These are phyloP conservation scores for Puccinia coronata DNA, from an alignment of 1,284 basidiomycete genomes.

Conservation along the genomic window DNA sequence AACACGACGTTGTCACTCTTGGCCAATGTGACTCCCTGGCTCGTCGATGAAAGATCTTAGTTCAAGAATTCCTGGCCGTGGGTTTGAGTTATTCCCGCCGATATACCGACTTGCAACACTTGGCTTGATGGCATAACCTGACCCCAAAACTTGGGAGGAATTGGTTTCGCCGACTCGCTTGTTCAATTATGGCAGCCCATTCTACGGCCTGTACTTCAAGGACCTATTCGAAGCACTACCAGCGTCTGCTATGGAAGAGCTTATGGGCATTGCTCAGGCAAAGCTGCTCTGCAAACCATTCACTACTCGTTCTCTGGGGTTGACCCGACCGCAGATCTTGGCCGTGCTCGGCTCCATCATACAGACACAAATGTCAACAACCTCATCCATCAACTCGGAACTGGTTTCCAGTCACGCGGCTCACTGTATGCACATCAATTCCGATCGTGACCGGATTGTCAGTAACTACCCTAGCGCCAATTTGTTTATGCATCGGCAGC, in stretches of 20 bases:
- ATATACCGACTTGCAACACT: conserved; percentile 5
- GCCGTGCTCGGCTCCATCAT: neutral
- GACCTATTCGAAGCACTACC: neutral
- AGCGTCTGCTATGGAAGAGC: neutral
- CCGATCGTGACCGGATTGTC: neutral
- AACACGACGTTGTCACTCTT: neutral
- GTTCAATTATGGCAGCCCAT: neutral
- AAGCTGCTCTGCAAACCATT: neutral
- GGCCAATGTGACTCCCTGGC: neutral
- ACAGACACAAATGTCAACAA: neutral
- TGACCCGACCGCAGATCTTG: neutral
- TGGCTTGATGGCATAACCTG: neutral
- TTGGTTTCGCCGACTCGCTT: neutral
- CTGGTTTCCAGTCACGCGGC: neutral
- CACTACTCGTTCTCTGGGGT: neutral
- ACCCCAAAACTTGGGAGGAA: neutral
- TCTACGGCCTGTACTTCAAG: neutral
- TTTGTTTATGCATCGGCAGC: neutral
- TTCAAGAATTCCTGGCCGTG: neutral
- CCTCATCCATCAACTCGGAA: neutral
- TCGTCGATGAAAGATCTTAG: neutral
- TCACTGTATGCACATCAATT: neutral
- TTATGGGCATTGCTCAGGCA: neutral
- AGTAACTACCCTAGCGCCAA: neutral
- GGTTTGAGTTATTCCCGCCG: neutral